These are phyloP conservation scores for Acanthamoeba rhysodes DNA, from an alignment of 208 protist species.

Conservation along the genomic window DNA sequence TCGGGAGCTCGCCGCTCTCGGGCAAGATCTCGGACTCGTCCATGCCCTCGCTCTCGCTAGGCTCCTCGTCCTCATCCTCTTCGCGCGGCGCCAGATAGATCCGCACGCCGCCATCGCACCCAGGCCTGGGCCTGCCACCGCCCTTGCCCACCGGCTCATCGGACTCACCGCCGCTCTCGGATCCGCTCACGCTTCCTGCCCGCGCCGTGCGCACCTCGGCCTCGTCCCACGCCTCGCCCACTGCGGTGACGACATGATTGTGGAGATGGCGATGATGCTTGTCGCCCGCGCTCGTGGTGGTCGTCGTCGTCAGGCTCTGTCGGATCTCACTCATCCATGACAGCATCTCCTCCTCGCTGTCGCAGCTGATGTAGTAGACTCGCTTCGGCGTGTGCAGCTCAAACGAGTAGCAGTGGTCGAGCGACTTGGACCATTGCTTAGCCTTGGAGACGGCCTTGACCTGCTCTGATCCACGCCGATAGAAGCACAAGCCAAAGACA, in stretches of 20 bases:
- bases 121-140: not conserved
- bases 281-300: not conserved
- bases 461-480: not conserved
- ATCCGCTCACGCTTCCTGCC: not conserved
- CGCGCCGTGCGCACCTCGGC: not conserved
- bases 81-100: not conserved
- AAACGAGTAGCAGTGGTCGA: conserved; percentile 62
- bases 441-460: conserved; percentile 5
- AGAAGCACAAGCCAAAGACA: not conserved
- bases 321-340: conserved; percentile 54
- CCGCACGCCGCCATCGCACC: not conserved
- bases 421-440: conserved; percentile 21
- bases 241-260: not conserved
- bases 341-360: conserved; percentile 59
- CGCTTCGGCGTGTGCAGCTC: conserved; percentile 54
- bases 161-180: not conserved
- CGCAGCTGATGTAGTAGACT: conserved; percentile 59
- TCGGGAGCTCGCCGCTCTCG: not conserved
- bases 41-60: not conserved
- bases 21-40: conserved; percentile 33
- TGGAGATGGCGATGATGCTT: too few relatives aligned
- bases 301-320: not conserved
- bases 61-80: not conserved
- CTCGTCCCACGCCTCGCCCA: not conserved
- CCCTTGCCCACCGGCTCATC: not conserved